Percentiles rank a stretch among this genome's conserved stretches.
Evolutionary conservation across 257 asterid species (phyloP).

Genomic region (Gynochthodes officinalis): DNA sequence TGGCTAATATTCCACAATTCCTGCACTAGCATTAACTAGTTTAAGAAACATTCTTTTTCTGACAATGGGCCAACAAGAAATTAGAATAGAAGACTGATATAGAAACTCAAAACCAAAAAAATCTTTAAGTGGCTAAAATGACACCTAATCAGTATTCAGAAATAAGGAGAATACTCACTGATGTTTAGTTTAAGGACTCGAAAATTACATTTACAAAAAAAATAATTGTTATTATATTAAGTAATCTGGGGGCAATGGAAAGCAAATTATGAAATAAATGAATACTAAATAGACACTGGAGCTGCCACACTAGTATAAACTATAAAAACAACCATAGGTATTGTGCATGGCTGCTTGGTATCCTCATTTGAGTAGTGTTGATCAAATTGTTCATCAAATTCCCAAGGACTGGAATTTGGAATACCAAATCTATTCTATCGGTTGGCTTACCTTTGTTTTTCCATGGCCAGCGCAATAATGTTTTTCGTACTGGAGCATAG

Average conservation of each 20-base stretch:
- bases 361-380: no score
- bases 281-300: neutral
- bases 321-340: no score
- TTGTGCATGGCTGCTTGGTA: no score
- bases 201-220: neutral
- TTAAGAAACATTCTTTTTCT: neutral
- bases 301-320: neutral
- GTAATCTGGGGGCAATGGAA: no score
- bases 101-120: neutral
- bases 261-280: no score
- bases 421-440: neutral
- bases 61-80: neutral
- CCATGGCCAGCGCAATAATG: neutral
- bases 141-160: no score
- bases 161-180: neutral
- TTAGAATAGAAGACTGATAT: neutral
- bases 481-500: neutral
- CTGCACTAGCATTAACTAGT: neutral
- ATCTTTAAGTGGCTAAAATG: no score
- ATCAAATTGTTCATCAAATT: neutral
- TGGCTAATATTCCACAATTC: neutral
- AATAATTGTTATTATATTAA: neutral
- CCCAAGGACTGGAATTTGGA: neutral
- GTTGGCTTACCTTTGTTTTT: slow-evolving; percentile 1
- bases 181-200: neutral